Percentiles rank a stretch among this genome's conserved stretches.
Conservation (phyloP, 768 basidiomycete genomes). For the Mycena galopus region DNA sequence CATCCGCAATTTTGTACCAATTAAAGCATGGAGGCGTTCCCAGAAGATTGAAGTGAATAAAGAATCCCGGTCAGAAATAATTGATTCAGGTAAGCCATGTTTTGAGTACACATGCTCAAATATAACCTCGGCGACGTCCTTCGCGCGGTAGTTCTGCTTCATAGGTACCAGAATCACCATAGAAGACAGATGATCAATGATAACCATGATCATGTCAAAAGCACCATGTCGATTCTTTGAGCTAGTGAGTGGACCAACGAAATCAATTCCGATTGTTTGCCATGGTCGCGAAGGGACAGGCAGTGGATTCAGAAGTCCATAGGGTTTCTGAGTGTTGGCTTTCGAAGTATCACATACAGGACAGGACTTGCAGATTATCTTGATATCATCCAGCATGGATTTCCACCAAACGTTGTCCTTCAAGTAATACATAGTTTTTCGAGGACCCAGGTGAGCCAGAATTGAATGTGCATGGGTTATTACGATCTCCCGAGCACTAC, state of each 20-base stretch:
- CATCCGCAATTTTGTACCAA: constrained; percentile 42
- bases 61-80: constrained; percentile 48
- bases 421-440: constrained; percentile 37
- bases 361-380: constrained; percentile 17
- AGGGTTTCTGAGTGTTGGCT: constrained; percentile 24
- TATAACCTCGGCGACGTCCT: constrained; percentile 24
- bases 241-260: constrained; percentile 46
- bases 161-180: constrained; percentile 37
- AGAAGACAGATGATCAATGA: constrained; percentile 36
- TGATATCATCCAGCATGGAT: constrained; percentile 21
- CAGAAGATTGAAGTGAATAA: too few species aligned
- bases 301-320: constrained; percentile 40
- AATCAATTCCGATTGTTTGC: constrained; percentile 50
- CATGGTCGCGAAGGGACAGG: constrained; percentile 23
- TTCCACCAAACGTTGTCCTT: constrained; percentile 9
- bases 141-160: constrained; percentile 27
- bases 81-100: constrained; percentile 42
- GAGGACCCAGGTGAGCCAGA: constrained; percentile 48
- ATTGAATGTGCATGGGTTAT: constrained; percentile 52
- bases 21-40: constrained; percentile 35
- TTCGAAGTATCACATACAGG: neutral
- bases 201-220: constrained; percentile 34
- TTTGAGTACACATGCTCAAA: constrained; percentile 41
- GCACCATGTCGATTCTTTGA: constrained; percentile 27
- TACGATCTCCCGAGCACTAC: constrained; percentile 40